Percentiles rank a stretch among this genome's conserved stretches.
These are phyloP conservation scores for Yarrowia sp. DNA, from an alignment of 805 yeast genomes.

Conservation along the genomic window DNA sequence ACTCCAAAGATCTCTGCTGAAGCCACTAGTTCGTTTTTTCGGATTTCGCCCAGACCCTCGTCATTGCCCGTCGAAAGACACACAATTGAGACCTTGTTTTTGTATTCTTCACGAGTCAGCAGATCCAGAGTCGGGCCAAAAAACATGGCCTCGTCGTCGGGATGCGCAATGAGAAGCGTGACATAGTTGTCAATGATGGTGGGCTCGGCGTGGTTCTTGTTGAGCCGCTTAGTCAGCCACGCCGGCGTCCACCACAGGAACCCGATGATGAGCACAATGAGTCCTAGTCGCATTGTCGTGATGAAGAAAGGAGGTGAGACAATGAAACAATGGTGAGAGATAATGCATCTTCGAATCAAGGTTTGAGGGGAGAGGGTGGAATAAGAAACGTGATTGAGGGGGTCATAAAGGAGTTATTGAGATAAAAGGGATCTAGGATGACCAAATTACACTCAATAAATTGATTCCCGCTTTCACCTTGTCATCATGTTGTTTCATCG, in stretches of 20 bases:
- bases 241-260: slow-evolving; percentile 31
- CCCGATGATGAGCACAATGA: slow-evolving; percentile 24
- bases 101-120: slow-evolving; percentile 55
- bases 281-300: slow-evolving; percentile 18
- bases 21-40: slow-evolving; percentile 64
- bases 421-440: no score
- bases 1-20: slow-evolving; percentile 66
- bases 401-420: no score
- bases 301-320: not conserved
- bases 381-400: not conserved
- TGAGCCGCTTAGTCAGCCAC: slow-evolving; percentile 26
- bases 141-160: slow-evolving; percentile 99
- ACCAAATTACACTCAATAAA: no score
- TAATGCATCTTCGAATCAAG: slow-evolving; percentile 4
- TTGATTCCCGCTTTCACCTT: no score
- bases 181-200: slow-evolving; percentile 42
- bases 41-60: slow-evolving; percentile 69
- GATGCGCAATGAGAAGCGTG: slow-evolving; percentile 81
- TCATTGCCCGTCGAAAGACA: slow-evolving; percentile 83
- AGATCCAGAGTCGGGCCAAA: slow-evolving; percentile 80
- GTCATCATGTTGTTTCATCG: no score
- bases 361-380: not conserved
- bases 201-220: not conserved
- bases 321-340: slow-evolving; percentile 4
- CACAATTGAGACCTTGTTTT: slow-evolving; percentile 62